A percentile compares a stretch with the other conserved stretches of the same genome.
phyloP scores from a whole-genome alignment of 2,329 filamentous ascomycete genomes.

The Phaeophleospora eucalypticola region DNA sequence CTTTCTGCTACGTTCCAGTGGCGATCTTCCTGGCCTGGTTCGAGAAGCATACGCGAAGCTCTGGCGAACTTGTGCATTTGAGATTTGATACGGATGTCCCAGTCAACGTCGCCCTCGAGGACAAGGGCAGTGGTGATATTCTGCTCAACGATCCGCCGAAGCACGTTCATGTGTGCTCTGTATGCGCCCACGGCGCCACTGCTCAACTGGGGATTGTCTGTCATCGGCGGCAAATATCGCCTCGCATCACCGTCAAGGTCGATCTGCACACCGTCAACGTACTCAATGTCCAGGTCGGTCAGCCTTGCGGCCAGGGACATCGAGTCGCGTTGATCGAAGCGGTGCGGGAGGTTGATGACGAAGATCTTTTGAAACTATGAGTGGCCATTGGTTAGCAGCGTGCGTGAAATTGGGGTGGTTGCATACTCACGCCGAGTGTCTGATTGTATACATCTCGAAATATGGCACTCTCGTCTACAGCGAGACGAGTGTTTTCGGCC shows the following conservation, averaged over 20 bases:
- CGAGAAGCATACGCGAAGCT: slow-evolving; percentile 36
- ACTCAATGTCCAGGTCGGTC: slow-evolving; percentile 44
- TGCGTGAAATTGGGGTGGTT: too few relatives aligned
- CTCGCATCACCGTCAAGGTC: slow-evolving; percentile 30
- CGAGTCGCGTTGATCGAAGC: slow-evolving; percentile 51
- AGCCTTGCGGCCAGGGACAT: slow-evolving; percentile 47
- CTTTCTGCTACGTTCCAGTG: slow-evolving; percentile 5
- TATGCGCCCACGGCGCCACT: slow-evolving; percentile 20
- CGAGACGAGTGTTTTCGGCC: too few relatives aligned
- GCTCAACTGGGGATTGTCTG: slow-evolving; percentile 24
- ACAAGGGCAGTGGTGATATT: slow-evolving; percentile 39
- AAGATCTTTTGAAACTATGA: slow-evolving; percentile 50
- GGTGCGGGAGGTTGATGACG: slow-evolving; percentile 49
- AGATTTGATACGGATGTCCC: slow-evolving; percentile 40
- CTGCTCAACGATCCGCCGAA: slow-evolving; percentile 32
- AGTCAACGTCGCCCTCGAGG: slow-evolving; percentile 44
- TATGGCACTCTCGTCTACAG: too few relatives aligned
- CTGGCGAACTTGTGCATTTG: slow-evolving; percentile 35
- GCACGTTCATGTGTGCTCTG: slow-evolving; percentile 28
- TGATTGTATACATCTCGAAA: background rate
- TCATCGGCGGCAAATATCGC: slow-evolving; percentile 34
- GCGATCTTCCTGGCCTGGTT: slow-evolving; percentile 18
- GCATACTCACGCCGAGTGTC: background rate
- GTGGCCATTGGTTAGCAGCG: background rate
- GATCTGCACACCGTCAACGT: slow-evolving; percentile 45